Evolutionary conservation across 2,329 filamentous ascomycete species (phyloP).

Genomic region (Aspergillus neoniger): DNA sequence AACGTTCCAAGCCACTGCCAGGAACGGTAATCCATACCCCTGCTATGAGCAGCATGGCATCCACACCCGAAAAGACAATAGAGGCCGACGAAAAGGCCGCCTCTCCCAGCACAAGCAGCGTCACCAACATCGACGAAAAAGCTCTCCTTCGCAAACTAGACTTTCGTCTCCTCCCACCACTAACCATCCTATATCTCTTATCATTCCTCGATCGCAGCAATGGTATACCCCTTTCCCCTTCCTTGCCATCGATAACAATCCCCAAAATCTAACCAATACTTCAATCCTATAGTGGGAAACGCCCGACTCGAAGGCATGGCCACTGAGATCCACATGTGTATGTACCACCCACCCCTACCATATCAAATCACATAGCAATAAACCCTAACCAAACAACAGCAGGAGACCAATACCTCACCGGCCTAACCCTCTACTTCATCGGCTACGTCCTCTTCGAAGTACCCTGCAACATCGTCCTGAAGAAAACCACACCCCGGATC

Average conservation of each 20-base stretch:
- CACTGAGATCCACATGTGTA: constrained; percentile 42
- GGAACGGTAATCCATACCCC: no score
- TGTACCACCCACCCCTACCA: constrained; percentile 5
- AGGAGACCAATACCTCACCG: constrained; percentile 44
- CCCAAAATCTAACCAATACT: no score
- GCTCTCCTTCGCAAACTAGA: constrained; percentile 49
- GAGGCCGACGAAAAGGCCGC: no score
- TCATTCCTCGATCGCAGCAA: constrained; percentile 49
- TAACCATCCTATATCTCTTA: constrained; percentile 49
- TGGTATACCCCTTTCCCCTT: constrained; percentile 21
- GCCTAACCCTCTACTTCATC: constrained; percentile 42
- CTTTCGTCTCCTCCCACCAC: constrained; percentile 43
- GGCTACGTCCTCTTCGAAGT: constrained; percentile 44
- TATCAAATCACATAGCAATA: no score
- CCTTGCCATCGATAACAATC: no score
- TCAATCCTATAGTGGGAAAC: constrained; percentile 36
- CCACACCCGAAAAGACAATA: background rate
- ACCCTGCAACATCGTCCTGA: constrained; percentile 47
- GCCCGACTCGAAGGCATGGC: constrained; percentile 42
- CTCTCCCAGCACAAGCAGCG: background rate
- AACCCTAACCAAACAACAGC: constrained; percentile 19
- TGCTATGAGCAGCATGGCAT: background rate
- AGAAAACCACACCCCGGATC: constrained; percentile 39
- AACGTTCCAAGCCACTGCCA: no score
- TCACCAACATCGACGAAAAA: constrained; percentile 38